Percentiles rank a stretch among this genome's conserved stretches.
These are phyloP conservation scores for Annulohypoxylon bovei DNA, from an alignment of 495 filamentous ascomycete species.

Conservation along the genomic window DNA sequence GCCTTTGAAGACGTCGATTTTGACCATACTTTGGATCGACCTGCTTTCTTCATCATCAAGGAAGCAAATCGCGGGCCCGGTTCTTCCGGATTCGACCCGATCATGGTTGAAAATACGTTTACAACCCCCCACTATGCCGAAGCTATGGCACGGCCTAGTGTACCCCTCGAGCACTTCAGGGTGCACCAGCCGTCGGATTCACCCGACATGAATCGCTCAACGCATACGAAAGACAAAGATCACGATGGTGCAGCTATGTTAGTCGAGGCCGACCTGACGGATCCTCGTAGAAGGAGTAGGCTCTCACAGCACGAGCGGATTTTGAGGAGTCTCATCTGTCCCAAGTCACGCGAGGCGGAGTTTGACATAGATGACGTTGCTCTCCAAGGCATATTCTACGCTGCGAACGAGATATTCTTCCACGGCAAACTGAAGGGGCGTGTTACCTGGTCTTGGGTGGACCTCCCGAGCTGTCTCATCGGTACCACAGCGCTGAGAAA, in stretches of 20 bases:
- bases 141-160: slow-evolving; percentile 4
- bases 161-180: slow-evolving; percentile 27
- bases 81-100: slow-evolving; percentile 17
- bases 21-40: slow-evolving; percentile 28
- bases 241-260: slow-evolving; percentile 53
- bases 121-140: slow-evolving; percentile 12
- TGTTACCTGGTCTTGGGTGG: slow-evolving; percentile 64
- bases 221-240: slow-evolving; percentile 29
- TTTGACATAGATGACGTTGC: slow-evolving; percentile 61
- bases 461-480: slow-evolving; percentile 54
- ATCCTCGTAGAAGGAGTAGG: slow-evolving; percentile 52
- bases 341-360: slow-evolving; percentile 48
- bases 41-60: slow-evolving; percentile 47
- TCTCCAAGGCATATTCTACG: slow-evolving; percentile 60
- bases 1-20: slow-evolving; percentile 24
- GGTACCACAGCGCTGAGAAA: slow-evolving; percentile 64
- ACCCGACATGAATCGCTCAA: slow-evolving; percentile 14
- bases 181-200: slow-evolving; percentile 25
- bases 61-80: slow-evolving; percentile 18
- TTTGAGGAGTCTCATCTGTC: slow-evolving; percentile 59
- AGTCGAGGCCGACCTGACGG: slow-evolving; percentile 54
- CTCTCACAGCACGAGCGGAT: slow-evolving; percentile 62
- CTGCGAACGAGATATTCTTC: slow-evolving; percentile 65
- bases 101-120: slow-evolving; percentile 20
- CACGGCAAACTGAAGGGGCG: slow-evolving; percentile 57